Conservation (phyloP, 108 stramenopile species). For the Ochromonas danica region DNA sequence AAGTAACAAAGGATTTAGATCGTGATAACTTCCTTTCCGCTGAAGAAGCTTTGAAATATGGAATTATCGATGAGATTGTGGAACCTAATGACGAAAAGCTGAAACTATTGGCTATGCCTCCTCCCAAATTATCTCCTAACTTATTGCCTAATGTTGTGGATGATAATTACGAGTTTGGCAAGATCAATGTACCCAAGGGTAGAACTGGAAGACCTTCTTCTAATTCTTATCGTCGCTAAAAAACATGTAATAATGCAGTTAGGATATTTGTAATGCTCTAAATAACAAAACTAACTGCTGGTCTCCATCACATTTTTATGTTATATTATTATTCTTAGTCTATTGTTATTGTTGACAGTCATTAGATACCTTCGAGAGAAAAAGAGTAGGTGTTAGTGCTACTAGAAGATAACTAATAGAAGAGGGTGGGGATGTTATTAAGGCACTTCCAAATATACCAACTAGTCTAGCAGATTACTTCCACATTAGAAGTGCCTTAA, state of each 20-base stretch:
- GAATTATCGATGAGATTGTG: slow-evolving; percentile 88
- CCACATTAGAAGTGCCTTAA: no score
- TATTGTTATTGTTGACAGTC: no score
- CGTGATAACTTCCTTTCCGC: slow-evolving; percentile 97
- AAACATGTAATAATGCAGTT: background rate
- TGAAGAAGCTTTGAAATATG: slow-evolving; percentile 86
- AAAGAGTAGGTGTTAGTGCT: no score
- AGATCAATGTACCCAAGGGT: background rate
- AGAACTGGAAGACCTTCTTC: background rate
- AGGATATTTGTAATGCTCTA: background rate
- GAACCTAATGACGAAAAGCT: slow-evolving; percentile 58
- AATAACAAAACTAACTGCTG: no score
- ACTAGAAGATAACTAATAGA: no score
- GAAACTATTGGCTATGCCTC: background rate
- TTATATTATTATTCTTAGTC: no score
- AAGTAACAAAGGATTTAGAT: slow-evolving; percentile 48
- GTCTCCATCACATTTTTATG: no score
- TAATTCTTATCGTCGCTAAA: background rate
- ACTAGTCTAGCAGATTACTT: no score
- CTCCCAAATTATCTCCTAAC: background rate
- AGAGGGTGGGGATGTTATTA: no score
- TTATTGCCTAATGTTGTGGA: background rate
- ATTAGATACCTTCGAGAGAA: no score
- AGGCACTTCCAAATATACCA: no score
- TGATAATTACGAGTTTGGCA: slow-evolving; percentile 9